Evolutionary conservation across 2,329 filamentous ascomycete genomes (phyloP).

Genomic region (Fusarium sambucinum): DNA sequence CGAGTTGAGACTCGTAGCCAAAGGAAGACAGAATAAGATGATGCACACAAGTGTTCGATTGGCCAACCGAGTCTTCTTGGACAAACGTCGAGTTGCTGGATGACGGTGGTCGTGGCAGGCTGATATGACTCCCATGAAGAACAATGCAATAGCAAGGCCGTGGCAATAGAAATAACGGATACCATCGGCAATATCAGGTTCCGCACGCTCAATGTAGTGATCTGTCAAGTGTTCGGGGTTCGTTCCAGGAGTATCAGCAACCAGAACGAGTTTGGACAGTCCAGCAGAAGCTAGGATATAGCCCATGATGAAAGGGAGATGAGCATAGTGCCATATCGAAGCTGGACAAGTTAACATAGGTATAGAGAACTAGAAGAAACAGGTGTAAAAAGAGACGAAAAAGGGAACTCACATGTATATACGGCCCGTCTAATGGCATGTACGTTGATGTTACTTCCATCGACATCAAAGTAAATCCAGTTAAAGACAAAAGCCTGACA

Average conservation of each 20-base stretch:
- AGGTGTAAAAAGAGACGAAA: not conserved
- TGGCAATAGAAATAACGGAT: conserved; percentile 74
- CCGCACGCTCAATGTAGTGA: conserved; percentile 62
- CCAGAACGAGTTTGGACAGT: conserved; percentile 69
- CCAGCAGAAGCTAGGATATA: conserved; percentile 71
- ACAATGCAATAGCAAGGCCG: conserved; percentile 68
- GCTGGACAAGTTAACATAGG: conserved; percentile 50
- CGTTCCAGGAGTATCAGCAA: conserved; percentile 64
- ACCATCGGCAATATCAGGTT: conserved; percentile 62
- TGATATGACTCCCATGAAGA: conserved; percentile 67
- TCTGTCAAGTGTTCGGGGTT: conserved; percentile 63
- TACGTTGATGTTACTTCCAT: conserved; percentile 65
- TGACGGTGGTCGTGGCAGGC: conserved; percentile 68
- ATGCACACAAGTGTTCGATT: conserved; percentile 64
- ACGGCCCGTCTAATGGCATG: conserved; percentile 71
- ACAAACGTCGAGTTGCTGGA: conserved; percentile 61
- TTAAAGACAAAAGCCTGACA: conserved; percentile 70
- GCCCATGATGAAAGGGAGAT: conserved; percentile 72
- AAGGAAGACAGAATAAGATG: conserved; percentile 67
- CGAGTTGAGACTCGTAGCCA: conserved; percentile 60
- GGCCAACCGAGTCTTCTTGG: conserved; percentile 63
- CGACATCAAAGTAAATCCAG: conserved; percentile 74
- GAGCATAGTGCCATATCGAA: conserved; percentile 66
- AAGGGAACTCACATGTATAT: conserved; percentile 52
- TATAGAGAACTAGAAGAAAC: not conserved